Base-by-base conservation (phyloP, 176 grass and related monocot species). In the Aegilops umbellulata region DNA sequence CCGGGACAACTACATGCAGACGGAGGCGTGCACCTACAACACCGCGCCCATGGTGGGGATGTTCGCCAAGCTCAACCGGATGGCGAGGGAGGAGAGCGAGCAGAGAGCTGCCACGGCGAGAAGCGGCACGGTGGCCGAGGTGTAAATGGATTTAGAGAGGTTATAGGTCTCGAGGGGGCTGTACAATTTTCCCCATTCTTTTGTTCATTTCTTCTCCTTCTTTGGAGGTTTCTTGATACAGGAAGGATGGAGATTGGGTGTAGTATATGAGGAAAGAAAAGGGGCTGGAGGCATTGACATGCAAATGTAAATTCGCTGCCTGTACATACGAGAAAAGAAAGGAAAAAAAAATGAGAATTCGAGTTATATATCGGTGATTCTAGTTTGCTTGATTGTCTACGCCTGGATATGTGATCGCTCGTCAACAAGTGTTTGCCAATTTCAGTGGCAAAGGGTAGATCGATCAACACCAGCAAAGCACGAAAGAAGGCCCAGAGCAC, bases 131-230 rank as follows among this genome's bases (percentile, higher is more conserved):
- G 31, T 77, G 19, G 82, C 90, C 1, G 53, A 65, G 0, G 82
- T 88, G 90, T 88, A 88, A 91, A 85, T 88, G 55, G 55, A 0
- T 20, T 19, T 20, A 58, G 55, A 22, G 22, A 58, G 55, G 55
- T 58, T 58, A 88, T 91, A 91, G 86, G 83, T 47, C 51, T 46
- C 51, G 61, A 22, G 63, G 66, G 83, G 85, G 39, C n/a, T 82
- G 86, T 91, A 91, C 86, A 91, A 85, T 91, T 82, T 91, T 91
- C 82, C 86, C 71, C 69, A 91, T 91, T 91, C 71, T 88, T 91
- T 91, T 63, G 85, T 88, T 88, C 82, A 25, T 14, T 78, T 81
- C 76, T 87, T 84, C 64, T 82, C 67, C 11, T 27, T 66, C 51
- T 85, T 78, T 77, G 60, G 19, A 20, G 29, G 47, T 80, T 24